Conservation (phyloP, 495 filamentous ascomycete genomes). For the Aspergillus campestris region DNA sequence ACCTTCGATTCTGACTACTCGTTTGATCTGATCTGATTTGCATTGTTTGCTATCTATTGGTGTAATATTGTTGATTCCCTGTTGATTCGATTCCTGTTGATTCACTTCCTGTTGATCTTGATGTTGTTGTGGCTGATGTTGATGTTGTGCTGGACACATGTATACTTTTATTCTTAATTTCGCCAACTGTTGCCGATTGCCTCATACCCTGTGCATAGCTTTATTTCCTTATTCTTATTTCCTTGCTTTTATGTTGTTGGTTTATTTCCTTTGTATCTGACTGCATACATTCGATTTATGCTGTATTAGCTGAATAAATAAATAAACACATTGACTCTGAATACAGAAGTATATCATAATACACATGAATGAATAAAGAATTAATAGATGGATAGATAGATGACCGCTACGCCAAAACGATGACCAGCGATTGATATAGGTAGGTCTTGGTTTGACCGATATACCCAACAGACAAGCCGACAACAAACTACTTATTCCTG, state of each 20-base stretch:
- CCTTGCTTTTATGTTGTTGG: conserved; percentile 12
- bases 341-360: too few species aligned
- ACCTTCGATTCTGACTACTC: too few species aligned
- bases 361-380: too few species aligned
- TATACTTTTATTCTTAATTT: conserved; percentile 23
- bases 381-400: too few species aligned
- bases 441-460: too few species aligned
- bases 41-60: conserved; percentile 14
- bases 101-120: conserved; percentile 3
- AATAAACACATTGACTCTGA: too few species aligned
- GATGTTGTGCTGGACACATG: conserved; percentile 25
- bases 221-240: conserved; percentile 12
- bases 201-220: conserved; percentile 21
- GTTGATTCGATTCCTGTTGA: conserved; percentile 6
- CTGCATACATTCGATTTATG: too few species aligned
- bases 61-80: conserved; percentile 10
- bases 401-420: too few species aligned
- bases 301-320: too few species aligned
- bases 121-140: conserved; percentile 6
- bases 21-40: background rate
- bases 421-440: too few species aligned
- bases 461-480: too few species aligned
- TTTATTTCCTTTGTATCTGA: conserved; percentile 5
- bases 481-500: too few species aligned
- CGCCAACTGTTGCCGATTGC: conserved; percentile 24